Conservation (phyloP, 2,329 filamentous ascomycete species). For the Diplodia scrobiculata region DNA sequence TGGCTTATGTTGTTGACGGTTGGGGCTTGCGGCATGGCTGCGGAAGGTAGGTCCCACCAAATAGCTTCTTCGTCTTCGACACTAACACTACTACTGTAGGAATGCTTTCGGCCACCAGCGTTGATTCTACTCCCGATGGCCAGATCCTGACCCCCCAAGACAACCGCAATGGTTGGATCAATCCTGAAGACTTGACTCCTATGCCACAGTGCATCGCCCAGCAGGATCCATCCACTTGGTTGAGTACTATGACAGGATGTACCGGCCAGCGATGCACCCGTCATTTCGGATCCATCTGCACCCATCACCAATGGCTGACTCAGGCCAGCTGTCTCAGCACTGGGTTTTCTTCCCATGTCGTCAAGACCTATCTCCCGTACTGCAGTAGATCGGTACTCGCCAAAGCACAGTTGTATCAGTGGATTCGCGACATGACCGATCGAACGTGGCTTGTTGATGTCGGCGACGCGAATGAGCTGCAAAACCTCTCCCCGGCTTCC, state of each 20-base stretch:
- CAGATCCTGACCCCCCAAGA: constrained; percentile 30
- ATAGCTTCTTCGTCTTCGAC: not conserved
- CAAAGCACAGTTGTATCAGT: constrained; percentile 40
- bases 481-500: constrained; percentile 37
- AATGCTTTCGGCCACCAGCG: not conserved
- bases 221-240: constrained; percentile 40
- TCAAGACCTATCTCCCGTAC: constrained; percentile 36
- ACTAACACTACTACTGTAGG: constrained; percentile 28
- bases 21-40: constrained; percentile 23
- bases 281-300: constrained; percentile 41
- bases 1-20: constrained; percentile 26
- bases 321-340: constrained; percentile 40
- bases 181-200: constrained; percentile 40
- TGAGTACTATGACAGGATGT: constrained; percentile 40
- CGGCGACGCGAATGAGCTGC: constrained; percentile 38
- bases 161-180: constrained; percentile 39
- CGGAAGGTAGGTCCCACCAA: constrained; percentile 29
- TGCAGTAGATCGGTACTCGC: constrained; percentile 41
- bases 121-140: not conserved
- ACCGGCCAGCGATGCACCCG: constrained; percentile 38
- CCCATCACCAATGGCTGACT: constrained; percentile 41
- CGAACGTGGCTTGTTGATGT: constrained; percentile 42
- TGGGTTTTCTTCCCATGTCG: constrained; percentile 37
- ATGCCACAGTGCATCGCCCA: constrained; percentile 45
- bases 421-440: constrained; percentile 37